Base-by-base conservation (phyloP, 2,329 filamentous ascomycete species). In the Xylariaceae sp. region DNA sequence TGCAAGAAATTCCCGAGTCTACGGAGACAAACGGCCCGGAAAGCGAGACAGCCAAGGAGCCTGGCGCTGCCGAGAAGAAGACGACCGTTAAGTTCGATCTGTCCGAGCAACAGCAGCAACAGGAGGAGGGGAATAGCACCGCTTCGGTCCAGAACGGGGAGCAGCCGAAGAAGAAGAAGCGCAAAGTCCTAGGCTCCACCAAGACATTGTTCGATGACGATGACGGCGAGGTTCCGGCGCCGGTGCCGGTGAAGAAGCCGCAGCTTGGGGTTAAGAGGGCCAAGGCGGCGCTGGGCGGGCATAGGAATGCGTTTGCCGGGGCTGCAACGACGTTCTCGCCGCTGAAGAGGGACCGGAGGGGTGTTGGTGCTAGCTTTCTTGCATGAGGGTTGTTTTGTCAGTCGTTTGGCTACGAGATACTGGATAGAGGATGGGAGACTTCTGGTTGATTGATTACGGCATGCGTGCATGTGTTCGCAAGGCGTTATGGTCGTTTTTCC, bases 141-240 rank as follows among this genome's bases (percentile, higher is more conserved):
- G 43, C 48, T 15, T 47, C 52, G 14, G 41, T 43, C 40, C 30
- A 36, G 8, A 48, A 52, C 50, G 19, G 66, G 4, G 53, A 57
- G 18, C 42, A 71, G 47, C 65, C 61, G 5, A 75, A 70, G 60
- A 81, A 77, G 57, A 87, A 83, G 70, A 88, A 83, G 68, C 77
- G 83, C 46, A 89, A 87, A 62, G 64, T 87, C 4, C 68, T 85
- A 2, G 78, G 81, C 15, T 70, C 73, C 15, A 76, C 74, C 33
- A 77, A 78, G 47, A 85, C 78, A 3, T 58, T 92, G 5, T 87
- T 90, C 51, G 81, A 84, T 42, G 81, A 83, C 7, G 82, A 84
- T 7, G 72, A 69, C 4, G 77, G 61, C 9, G 76, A 76, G 43
- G 64, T n/a, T n/a, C n/a, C 56, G 18, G 55, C 53, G 15, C 31